phyloP scores from a whole-genome alignment of 2,329 filamentous ascomycete species.

The Pestalotiopsis sp. region DNA sequence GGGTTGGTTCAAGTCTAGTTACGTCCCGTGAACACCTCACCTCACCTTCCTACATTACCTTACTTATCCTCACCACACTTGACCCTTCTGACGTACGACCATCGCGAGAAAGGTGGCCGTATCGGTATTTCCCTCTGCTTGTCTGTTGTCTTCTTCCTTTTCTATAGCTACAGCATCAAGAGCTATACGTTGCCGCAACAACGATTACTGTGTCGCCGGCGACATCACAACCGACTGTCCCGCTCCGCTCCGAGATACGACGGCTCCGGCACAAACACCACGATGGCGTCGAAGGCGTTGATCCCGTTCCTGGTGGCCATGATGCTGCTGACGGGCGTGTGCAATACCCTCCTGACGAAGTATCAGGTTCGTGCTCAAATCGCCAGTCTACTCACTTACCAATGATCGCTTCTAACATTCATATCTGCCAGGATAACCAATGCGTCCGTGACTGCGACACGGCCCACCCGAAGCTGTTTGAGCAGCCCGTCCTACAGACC shows the following conservation, averaged over 20 bases:
- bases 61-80: background rate
- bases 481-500: slow-evolving; percentile 95
- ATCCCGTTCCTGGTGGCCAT: slow-evolving; percentile 88
- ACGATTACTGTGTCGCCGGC: background rate
- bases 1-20: background rate
- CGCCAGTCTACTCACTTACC: background rate
- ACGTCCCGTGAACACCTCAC: slow-evolving; percentile 1
- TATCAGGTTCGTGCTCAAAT: slow-evolving; percentile 69
- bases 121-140: background rate
- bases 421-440: slow-evolving; percentile 77
- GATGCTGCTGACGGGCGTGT: slow-evolving; percentile 96
- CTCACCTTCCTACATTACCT: background rate
- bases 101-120: background rate
- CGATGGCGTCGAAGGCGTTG: slow-evolving; percentile 71
- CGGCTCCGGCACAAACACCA: slow-evolving; percentile 8
- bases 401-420: background rate
- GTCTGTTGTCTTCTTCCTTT: background rate
- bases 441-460: slow-evolving; percentile 88
- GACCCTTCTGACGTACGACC: background rate
- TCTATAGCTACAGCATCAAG: background rate
- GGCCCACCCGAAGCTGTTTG: slow-evolving; percentile 72
- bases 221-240: background rate
- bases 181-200: background rate
- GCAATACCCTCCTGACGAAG: slow-evolving; percentile 96
- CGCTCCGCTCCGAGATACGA: background rate